These are phyloP conservation scores for Diaporthe sp. DNA, from an alignment of 2,329 filamentous ascomycete genomes.

Conservation along the genomic window DNA sequence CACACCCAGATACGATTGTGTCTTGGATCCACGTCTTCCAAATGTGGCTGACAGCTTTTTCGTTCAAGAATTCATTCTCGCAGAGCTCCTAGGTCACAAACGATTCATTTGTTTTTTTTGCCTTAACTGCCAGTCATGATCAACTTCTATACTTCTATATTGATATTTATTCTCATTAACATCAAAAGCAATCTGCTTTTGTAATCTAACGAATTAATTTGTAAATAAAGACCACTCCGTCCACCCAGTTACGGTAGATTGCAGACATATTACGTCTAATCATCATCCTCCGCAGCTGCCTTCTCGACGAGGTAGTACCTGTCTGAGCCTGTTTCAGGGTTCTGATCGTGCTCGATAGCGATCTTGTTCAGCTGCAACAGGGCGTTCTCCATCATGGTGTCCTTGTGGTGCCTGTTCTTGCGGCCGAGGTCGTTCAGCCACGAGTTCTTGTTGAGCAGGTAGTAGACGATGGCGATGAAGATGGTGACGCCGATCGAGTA, in stretches of 20 bases:
- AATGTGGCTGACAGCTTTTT: too few relatives aligned
- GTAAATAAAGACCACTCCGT: not conserved
- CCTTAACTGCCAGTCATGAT: not conserved
- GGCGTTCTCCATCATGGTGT: conserved; percentile 77
- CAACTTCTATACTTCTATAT: too few relatives aligned
- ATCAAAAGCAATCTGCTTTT: not conserved
- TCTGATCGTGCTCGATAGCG: conserved; percentile 70
- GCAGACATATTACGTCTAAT: conserved; percentile 22
- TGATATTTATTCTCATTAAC: not conserved
- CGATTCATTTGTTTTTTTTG: too few relatives aligned
- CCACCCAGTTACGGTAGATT: not conserved
- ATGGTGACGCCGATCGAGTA: conserved; percentile 78
- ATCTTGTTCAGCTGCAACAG: conserved; percentile 75
- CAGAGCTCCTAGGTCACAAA: not conserved
- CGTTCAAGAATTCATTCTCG: too few relatives aligned
- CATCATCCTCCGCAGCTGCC: conserved; percentile 41
- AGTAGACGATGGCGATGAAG: conserved; percentile 76
- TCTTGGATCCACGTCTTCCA: not conserved
- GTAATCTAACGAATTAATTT: conserved; percentile 4
- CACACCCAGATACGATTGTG: not conserved
- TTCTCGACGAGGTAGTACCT: conserved; percentile 41
- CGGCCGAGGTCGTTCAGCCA: conserved; percentile 74
- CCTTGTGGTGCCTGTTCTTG: conserved; percentile 72
- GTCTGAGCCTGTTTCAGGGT: conserved; percentile 46
- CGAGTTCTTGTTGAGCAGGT: conserved; percentile 70